Percentiles rank a stretch among this genome's conserved stretches.
Conservation (phyloP, 202 grass and related monocot species). For the Zoysia matrella region DNA sequence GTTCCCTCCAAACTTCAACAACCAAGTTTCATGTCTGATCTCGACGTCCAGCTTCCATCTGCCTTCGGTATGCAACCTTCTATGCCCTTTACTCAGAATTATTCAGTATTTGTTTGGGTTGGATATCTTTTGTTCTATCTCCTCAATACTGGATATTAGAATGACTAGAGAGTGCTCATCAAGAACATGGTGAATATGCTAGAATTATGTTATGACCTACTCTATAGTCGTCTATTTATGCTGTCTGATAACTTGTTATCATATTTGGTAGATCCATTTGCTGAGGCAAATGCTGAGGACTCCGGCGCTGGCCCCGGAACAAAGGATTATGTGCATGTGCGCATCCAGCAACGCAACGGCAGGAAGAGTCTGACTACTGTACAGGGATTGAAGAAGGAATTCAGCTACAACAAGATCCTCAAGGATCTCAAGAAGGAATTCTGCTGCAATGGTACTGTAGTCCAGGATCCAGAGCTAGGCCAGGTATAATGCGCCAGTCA, state of each 20-base stretch:
- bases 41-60: conserved; percentile 75
- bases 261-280: conserved; percentile 71
- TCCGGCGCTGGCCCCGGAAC: conserved; percentile 73
- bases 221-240: background rate
- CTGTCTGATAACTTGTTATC: background rate
- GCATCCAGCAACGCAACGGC: conserved; percentile 96
- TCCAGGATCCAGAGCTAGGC: conserved; percentile 85
- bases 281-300: conserved; percentile 99
- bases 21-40: conserved; percentile 99
- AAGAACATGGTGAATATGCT: background rate
- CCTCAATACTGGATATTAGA: too few species aligned
- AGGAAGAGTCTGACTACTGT: conserved; percentile 98
- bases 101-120: background rate
- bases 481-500: conserved; percentile 40
- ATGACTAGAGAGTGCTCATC: background rate
- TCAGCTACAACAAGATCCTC: conserved; percentile 94
- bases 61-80: conserved; percentile 65
- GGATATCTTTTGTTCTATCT: too few species aligned
- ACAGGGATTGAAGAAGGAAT: conserved; percentile 91
- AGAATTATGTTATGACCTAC: background rate
- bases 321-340: conserved; percentile 99
- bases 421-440: conserved; percentile 99
- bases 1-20: conserved; percentile 62
- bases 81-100: background rate
- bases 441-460: conserved; percentile 97